These are phyloP conservation scores for Parietaria judaica DNA, from an alignment of 306 rosid species.

Conservation along the genomic window DNA sequence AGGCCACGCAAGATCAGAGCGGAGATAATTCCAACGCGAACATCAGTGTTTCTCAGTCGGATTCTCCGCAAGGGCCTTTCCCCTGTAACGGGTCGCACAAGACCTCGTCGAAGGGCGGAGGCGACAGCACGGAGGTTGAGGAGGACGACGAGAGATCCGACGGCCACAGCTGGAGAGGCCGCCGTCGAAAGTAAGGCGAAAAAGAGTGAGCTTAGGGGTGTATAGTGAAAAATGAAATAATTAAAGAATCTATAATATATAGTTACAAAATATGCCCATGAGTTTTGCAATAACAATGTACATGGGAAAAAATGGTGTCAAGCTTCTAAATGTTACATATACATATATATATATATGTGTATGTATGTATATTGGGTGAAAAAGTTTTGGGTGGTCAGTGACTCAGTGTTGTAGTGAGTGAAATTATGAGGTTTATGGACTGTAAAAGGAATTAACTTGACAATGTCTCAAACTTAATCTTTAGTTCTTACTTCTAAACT, in stretches of 20 bases:
- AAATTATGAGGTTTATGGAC: conserved; percentile 16
- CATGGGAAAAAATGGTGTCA: conserved; percentile 19
- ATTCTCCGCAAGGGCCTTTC: conserved; percentile 75
- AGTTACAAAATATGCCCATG: conserved; percentile 10
- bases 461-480: not conserved
- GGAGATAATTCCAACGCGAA: conserved; percentile 44
- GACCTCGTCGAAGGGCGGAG: conserved; percentile 45
- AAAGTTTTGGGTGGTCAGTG: conserved; percentile 18
- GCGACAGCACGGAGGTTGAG: conserved; percentile 40
- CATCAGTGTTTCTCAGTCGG: conserved; percentile 26
- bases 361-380: conserved; percentile 10
- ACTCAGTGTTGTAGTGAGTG: conserved; percentile 16
- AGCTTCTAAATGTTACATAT: conserved; percentile 5
- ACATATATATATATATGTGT: too few relatives aligned
- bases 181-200: conserved; percentile 28
- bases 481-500: too few relatives aligned
- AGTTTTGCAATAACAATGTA: conserved; percentile 37
- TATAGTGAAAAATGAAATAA: conserved; percentile 8
- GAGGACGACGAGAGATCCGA: conserved; percentile 78
- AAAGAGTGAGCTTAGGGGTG: conserved; percentile 34
- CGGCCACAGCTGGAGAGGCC: conserved; percentile 62
- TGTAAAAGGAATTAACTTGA: conserved; percentile 21
- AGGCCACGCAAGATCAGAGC: conserved; percentile 25
- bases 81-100: conserved; percentile 37
- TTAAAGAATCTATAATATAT: not conserved